A percentile compares a stretch with the other conserved stretches of the same genome.
Evolutionary conservation across 371 early-diverging fungal species (phyloP).

Genomic region (Actinomucor elegans): DNA sequence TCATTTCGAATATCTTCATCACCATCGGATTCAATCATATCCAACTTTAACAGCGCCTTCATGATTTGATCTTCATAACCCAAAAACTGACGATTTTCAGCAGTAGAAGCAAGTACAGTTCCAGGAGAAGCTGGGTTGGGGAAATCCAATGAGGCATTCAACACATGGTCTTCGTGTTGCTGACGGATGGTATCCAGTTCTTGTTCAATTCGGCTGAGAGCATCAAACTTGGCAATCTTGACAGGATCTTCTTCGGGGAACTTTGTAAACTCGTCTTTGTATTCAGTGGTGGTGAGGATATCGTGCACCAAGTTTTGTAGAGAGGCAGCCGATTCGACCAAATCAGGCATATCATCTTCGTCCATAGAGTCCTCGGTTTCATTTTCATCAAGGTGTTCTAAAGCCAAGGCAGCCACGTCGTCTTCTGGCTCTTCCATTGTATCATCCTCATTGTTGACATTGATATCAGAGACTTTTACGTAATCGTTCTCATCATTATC

Average conservation of each 20-base stretch:
- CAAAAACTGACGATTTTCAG: slow-evolving; percentile 28
- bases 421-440: background rate
- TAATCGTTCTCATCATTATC: no score
- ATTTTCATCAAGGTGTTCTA: background rate
- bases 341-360: background rate
- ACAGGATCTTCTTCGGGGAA: slow-evolving; percentile 16
- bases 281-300: background rate
- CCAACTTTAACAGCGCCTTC: slow-evolving; percentile 34
- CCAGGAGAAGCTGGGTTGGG: slow-evolving; percentile 14
- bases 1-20: slow-evolving; percentile 32
- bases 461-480: no score
- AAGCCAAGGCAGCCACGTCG: background rate
- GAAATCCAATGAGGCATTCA: slow-evolving; percentile 26
- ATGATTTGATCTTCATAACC: slow-evolving; percentile 36
- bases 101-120: slow-evolving; percentile 16
- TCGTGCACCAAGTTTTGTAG: slow-evolving; percentile 3
- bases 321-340: background rate
- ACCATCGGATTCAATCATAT: slow-evolving; percentile 41
- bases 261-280: background rate
- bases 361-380: background rate
- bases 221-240: slow-evolving; percentile 16
- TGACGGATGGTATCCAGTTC: slow-evolving; percentile 25
- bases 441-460: background rate
- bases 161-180: slow-evolving; percentile 15
- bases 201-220: slow-evolving; percentile 22